phyloP scores from a whole-genome alignment of 192 early-diverging fungal species.

The Geosiphon pyriformis region DNA sequence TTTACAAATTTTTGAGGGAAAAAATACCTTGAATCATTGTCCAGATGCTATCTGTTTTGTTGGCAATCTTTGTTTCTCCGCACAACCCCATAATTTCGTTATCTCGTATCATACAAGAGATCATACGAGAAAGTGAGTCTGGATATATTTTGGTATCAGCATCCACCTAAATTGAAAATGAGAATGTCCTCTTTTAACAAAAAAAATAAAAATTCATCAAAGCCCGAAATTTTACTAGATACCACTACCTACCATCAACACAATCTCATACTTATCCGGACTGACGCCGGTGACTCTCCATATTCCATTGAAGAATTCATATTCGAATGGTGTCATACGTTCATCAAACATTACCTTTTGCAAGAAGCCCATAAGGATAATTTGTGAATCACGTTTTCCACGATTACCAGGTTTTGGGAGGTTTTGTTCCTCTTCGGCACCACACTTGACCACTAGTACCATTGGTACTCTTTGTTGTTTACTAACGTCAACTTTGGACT shows the following conservation, averaged over 20 bases:
- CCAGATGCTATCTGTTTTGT: slow-evolving; percentile 73
- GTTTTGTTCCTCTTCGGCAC: slow-evolving; percentile 53
- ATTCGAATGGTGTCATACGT: slow-evolving; percentile 78
- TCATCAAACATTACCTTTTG: slow-evolving; percentile 87
- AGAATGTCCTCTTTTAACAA: background rate
- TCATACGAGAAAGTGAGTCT: slow-evolving; percentile 64
- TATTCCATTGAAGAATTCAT: slow-evolving; percentile 74
- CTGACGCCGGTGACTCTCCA: slow-evolving; percentile 67
- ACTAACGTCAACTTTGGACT: slow-evolving; percentile 50
- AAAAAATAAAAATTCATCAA: background rate
- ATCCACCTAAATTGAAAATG: slow-evolving; percentile 53
- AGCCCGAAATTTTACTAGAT: background rate
- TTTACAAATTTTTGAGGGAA: background rate
- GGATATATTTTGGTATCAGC: slow-evolving; percentile 81
- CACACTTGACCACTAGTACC: slow-evolving; percentile 68
- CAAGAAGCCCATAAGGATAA: slow-evolving; percentile 93
- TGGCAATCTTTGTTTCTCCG: slow-evolving; percentile 79
- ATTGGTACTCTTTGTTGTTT: slow-evolving; percentile 63
- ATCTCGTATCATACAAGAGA: slow-evolving; percentile 69
- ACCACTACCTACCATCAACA: slow-evolving; percentile 52
- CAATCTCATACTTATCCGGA: slow-evolving; percentile 71
- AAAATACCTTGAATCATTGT: slow-evolving; percentile 64
- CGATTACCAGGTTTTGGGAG: slow-evolving; percentile 76
- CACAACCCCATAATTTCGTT: slow-evolving; percentile 68
- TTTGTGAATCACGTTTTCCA: slow-evolving; percentile 96